Evolutionary conservation across 495 filamentous ascomycete species (phyloP).

Genomic region (Tuber brumale): DNA sequence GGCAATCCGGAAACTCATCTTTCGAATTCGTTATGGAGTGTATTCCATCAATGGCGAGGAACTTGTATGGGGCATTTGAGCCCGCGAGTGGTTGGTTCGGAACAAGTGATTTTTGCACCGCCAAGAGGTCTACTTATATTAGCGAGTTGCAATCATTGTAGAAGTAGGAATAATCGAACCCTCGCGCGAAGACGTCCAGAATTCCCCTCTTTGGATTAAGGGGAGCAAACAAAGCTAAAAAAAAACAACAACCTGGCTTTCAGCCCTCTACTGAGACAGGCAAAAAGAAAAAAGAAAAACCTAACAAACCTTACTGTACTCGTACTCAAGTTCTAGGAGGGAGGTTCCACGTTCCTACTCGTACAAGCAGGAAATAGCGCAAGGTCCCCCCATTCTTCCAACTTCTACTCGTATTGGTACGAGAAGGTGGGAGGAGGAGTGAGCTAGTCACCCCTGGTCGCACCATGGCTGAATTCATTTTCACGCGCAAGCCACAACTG

Average conservation of each 20-base stretch:
- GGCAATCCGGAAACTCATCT: background rate
- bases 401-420: background rate
- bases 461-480: background rate
- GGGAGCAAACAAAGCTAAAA: background rate
- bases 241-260: background rate
- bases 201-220: background rate
- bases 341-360: background rate
- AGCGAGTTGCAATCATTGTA: background rate
- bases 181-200: background rate
- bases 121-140: background rate
- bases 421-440: background rate
- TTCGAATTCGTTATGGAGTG: background rate
- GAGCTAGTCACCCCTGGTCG: background rate
- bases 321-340: background rate
- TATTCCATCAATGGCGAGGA: background rate
- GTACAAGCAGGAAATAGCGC: background rate
- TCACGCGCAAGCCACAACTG: background rate
- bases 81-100: background rate
- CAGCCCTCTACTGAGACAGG: background rate
- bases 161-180: background rate
- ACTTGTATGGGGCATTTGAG: no score
- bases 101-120: background rate
- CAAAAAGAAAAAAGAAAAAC: background rate
- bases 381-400: background rate
- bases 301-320: background rate